Conservation (phyloP, 2,329 filamentous ascomycete genomes). For the Cyphellophora europaea region DNA sequence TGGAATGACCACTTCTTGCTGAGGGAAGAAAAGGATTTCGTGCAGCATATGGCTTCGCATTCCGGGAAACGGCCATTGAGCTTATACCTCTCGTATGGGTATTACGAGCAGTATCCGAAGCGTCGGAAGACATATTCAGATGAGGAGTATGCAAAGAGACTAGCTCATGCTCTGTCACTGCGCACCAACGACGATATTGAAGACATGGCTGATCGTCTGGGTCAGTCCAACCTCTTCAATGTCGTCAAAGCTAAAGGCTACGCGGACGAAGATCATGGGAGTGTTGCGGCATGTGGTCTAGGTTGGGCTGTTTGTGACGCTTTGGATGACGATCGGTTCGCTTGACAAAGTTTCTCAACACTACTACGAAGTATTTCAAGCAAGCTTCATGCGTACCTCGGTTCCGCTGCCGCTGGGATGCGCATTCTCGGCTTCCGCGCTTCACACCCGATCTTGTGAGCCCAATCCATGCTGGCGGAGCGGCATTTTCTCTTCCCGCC, state of each 20-base stretch:
- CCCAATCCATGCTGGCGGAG: no score
- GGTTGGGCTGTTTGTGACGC: conserved; percentile 15
- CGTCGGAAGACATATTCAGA: conserved; percentile 21
- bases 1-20: conserved; percentile 38
- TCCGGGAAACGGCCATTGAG: conserved; percentile 20
- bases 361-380: no score
- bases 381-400: no score
- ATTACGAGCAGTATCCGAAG: conserved; percentile 24
- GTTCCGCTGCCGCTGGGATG: no score
- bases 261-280: conserved; percentile 24
- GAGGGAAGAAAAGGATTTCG: conserved; percentile 22
- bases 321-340: conserved; percentile 2
- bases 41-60: conserved; percentile 6
- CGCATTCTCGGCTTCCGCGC: no score
- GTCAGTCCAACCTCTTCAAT: conserved; percentile 8
- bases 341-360: no score
- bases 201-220: conserved; percentile 16
- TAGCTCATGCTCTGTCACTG: conserved; percentile 9
- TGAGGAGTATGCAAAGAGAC: conserved; percentile 22
- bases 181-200: conserved; percentile 22
- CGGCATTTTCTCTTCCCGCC: no score
- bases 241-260: conserved; percentile 17
- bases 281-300: conserved; percentile 22
- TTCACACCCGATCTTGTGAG: no score
- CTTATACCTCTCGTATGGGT: conserved; percentile 24